Base-by-base conservation (phyloP, 140 eudicot genomes). In the Stevia rebaudiana region DNA sequence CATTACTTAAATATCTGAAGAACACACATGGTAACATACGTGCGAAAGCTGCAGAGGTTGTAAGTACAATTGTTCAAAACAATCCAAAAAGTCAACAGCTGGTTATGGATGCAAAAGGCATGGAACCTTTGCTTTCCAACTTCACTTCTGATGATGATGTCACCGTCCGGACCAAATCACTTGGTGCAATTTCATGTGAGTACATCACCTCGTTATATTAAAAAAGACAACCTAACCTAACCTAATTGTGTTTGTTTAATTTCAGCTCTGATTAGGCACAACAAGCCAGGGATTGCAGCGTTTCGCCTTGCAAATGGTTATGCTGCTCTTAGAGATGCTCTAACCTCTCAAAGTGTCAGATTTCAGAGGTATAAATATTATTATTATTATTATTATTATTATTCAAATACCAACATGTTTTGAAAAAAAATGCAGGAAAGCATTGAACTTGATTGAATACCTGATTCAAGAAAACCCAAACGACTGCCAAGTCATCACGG, bases 301-400 rank as follows among this genome's bases (percentile, higher is more conserved):
- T 92, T 92, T 46, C 96, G 98, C 36, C 95, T 92, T 57, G 89
- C 96, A 68, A 92, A 88, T 76, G 98, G 98, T 31, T 92, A 85
- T 75, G 83, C 86, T 9, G 87, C 82, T 44, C 70, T 92, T 22
- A 88, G 69, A 72, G 96, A 92, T 69, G 98, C 98, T 44, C 71
- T 92, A 28, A 82, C 90, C 56, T 79, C 96, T 16, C 95, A 88
- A 52, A 77, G 51, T 64, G 88, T 79, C 18, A 73, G 98, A 80
- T 88, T 88, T 67, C 98, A 92, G 64, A 92, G 98, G 98, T 92
- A 78, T 44, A 0, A 6, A 40, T 24, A 4, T 59, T 7, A 50
- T n/a, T 19, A n/a, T 31, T 30, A 56, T 44, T 7, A 13, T 35
- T 28, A 28, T 4, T 28, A 28, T 28, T 28, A 28, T n/a, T n/a